phyloP scores from a whole-genome alignment of 2,329 filamentous ascomycete species.

The Alternaria metachromatica region DNA sequence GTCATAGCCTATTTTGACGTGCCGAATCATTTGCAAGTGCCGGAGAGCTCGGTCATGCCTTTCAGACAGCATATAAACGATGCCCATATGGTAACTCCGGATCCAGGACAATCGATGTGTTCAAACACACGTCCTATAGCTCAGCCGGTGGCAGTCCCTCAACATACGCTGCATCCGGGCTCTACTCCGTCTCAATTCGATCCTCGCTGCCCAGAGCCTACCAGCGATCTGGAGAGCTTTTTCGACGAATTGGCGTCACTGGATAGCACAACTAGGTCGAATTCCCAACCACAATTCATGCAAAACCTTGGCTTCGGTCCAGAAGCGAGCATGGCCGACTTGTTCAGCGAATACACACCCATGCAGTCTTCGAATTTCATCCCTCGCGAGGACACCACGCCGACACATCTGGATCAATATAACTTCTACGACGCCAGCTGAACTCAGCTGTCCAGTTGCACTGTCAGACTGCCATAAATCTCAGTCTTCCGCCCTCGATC shows the following conservation, averaged over 20 bases:
- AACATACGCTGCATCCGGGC: constrained; percentile 18
- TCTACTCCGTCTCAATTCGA: constrained; percentile 21
- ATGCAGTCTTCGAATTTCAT: constrained; percentile 45
- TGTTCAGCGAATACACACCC: constrained; percentile 55
- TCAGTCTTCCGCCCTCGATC: background rate
- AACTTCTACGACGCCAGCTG: constrained; percentile 35
- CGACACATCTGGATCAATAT: constrained; percentile 33
- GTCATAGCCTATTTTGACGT: constrained; percentile 20
- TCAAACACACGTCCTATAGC: constrained; percentile 2
- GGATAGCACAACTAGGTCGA: constrained; percentile 60
- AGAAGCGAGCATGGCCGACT: constrained; percentile 65
- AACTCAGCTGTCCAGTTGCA: background rate
- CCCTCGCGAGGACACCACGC: constrained; percentile 21
- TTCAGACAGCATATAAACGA: background rate
- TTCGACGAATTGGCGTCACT: constrained; percentile 66
- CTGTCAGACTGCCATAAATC: background rate
- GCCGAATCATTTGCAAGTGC: background rate
- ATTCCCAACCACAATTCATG: constrained; percentile 69
- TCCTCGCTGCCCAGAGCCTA: constrained; percentile 44
- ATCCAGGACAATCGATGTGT: constrained; percentile 24
- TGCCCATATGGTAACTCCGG: constrained; percentile 26
- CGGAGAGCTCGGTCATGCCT: constrained; percentile 4
- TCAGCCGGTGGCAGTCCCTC: constrained; percentile 6
- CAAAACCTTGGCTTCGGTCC: constrained; percentile 70
- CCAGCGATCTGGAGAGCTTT: constrained; percentile 57